These are phyloP conservation scores for Boletus subparvulus DNA, from an alignment of 768 basidiomycete species.

Conservation along the genomic window DNA sequence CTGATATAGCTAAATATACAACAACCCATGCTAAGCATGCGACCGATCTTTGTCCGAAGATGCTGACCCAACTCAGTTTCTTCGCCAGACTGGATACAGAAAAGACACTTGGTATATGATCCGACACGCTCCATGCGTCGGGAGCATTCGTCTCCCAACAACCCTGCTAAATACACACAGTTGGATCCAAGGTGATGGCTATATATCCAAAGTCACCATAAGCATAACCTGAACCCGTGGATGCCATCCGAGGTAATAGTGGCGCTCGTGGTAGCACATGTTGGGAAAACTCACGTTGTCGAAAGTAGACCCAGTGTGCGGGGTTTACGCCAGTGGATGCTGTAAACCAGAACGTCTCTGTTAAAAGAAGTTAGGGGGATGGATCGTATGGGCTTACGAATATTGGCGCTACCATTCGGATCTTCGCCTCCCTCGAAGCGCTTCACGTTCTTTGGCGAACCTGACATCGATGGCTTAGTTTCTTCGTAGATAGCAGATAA, in stretches of 20 bases:
- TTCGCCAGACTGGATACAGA: background rate
- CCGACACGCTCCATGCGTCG: background rate
- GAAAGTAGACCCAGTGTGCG: slow-evolving; percentile 48
- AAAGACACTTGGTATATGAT: background rate
- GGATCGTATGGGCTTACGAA: slow-evolving; percentile 34
- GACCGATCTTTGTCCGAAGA: background rate
- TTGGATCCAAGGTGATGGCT: slow-evolving; percentile 35
- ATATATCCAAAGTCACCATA: slow-evolving; percentile 1
- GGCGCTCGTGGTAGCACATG: background rate
- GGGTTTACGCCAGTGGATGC: slow-evolving; percentile 49
- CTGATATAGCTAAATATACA: slow-evolving; percentile 2
- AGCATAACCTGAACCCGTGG: background rate
- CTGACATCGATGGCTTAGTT: slow-evolving; percentile 11
- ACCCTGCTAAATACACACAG: slow-evolving; percentile 27
- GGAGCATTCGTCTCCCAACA: background rate
- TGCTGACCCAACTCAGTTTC: background rate
- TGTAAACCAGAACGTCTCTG: slow-evolving; percentile 10
- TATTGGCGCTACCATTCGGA: slow-evolving; percentile 46
- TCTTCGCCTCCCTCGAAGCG: slow-evolving; percentile 48
- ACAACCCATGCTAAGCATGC: background rate
- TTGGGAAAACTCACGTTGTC: slow-evolving; percentile 36
- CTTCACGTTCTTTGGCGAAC: slow-evolving; percentile 37
- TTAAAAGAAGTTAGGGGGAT: background rate
- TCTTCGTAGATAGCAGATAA: slow-evolving; percentile 1
- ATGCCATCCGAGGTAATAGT: background rate